Evolutionary conservation across 495 filamentous ascomycete species (phyloP).

Genomic region (Penicillium desertorum): DNA sequence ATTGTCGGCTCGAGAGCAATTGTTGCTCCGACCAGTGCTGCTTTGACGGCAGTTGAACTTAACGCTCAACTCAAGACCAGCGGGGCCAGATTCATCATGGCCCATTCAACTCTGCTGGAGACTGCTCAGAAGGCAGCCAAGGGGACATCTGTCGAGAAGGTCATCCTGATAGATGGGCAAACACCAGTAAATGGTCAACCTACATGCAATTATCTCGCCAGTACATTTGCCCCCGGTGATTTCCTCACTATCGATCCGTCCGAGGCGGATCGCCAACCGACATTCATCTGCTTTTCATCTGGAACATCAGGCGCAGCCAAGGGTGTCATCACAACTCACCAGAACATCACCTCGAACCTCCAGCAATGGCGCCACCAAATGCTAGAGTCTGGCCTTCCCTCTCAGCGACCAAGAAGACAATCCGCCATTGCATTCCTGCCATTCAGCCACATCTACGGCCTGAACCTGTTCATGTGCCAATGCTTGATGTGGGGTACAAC

Average conservation of each 20-base stretch:
- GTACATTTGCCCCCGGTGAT: constrained; percentile 14
- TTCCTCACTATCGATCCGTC: constrained; percentile 10
- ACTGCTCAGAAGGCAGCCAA: constrained; percentile 61
- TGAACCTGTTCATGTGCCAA: constrained; percentile 27
- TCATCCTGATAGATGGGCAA: constrained; percentile 20
- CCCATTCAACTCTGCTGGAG: constrained; percentile 59
- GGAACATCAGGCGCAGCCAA: constrained; percentile 28
- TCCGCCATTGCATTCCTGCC: constrained; percentile 72
- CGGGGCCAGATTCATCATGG: constrained; percentile 67
- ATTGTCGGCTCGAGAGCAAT: constrained; percentile 74
- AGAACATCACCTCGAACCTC: constrained; percentile 71
- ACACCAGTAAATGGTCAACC: constrained; percentile 15
- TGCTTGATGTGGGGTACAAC: constrained; percentile 23
- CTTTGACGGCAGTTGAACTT: constrained; percentile 75
- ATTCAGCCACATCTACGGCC: constrained; percentile 86
- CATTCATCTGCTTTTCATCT: constrained; percentile 26
- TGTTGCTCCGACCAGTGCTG: constrained; percentile 74
- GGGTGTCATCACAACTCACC: constrained; percentile 66
- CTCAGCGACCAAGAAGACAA: constrained; percentile 47
- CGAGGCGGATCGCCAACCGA: constrained; percentile 16
- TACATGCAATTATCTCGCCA: constrained; percentile 25
- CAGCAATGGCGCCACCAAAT: constrained; percentile 27
- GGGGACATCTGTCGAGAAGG: constrained; percentile 22
- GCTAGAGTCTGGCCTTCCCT: constrained; percentile 13
- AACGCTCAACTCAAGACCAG: constrained; percentile 81